Percentiles rank a stretch among this genome's conserved stretches.
These are phyloP conservation scores for Trifolium repens DNA, from an alignment of 306 rosid genomes.

Conservation along the genomic window DNA sequence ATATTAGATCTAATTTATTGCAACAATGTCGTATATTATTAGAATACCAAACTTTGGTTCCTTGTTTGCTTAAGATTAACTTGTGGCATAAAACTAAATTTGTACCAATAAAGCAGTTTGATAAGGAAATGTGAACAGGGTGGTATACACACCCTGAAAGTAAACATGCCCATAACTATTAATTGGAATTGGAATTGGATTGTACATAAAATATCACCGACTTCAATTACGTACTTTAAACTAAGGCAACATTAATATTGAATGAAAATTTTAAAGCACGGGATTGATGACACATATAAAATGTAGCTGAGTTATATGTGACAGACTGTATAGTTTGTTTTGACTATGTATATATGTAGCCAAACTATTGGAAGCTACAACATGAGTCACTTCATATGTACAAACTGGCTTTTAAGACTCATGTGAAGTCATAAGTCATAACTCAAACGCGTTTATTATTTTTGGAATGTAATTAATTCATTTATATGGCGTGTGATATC, in stretches of 20 bases:
- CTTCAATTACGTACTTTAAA: background rate
- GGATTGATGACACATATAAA: background rate
- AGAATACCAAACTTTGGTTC: too few species aligned
- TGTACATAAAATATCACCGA: constrained; percentile 19
- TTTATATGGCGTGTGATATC: constrained; percentile 10
- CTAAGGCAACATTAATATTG: too few species aligned
- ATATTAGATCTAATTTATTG: too few species aligned
- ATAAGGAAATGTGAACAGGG: background rate
- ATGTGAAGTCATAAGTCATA: constrained; percentile 17
- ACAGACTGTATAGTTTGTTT: background rate
- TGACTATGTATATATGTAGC: background rate
- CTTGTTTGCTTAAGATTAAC: too few species aligned
- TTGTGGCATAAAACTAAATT: too few species aligned
- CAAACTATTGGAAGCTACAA: background rate
- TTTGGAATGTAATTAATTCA: constrained; percentile 1
- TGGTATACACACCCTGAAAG: background rate
- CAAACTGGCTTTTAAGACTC: constrained; percentile 35
- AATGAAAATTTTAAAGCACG: background rate
- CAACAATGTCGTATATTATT: too few species aligned
- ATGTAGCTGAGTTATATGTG: background rate
- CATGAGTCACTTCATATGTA: background rate
- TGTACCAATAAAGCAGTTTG: too few species aligned
- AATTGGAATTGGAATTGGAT: too few species aligned
- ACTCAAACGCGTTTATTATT: constrained; percentile 27
- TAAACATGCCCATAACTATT: constrained; percentile 3